phyloP scores from a whole-genome alignment of 1,284 basidiomycete species.

The Naganishia sp. region DNA sequence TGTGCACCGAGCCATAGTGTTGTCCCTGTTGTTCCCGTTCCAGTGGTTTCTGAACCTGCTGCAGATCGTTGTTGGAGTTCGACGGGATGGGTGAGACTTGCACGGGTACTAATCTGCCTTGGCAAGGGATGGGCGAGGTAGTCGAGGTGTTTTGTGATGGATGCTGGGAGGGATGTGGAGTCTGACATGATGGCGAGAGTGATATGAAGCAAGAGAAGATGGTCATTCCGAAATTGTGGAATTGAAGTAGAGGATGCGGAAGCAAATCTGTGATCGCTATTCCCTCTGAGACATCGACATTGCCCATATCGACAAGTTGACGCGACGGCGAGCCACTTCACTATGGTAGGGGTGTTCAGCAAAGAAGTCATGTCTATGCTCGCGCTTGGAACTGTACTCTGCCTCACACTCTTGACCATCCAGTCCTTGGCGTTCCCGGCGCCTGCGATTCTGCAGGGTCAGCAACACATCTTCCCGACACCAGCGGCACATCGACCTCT shows the following conservation, averaged over 20 bases:
- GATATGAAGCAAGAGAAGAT: not conserved
- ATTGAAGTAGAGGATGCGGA: conserved; percentile 7
- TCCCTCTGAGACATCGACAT: not conserved
- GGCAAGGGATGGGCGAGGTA: conserved; percentile 60
- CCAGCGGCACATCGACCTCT: conserved; percentile 62
- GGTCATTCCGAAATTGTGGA: not conserved
- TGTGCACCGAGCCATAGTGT: conserved; percentile 84
- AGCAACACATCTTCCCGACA: not conserved
- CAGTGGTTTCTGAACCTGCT: conserved; percentile 10
- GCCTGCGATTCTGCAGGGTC: not conserved
- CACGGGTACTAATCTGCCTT: conserved; percentile 34
- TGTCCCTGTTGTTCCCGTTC: conserved; percentile 67
- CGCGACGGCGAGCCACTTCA: not conserved
- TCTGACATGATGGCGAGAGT: conserved; percentile 15
- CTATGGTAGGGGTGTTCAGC: not conserved
- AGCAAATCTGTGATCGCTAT: conserved; percentile 3
- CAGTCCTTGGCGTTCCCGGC: not conserved
- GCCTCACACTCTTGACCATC: not conserved
- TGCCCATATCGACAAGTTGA: too few relatives aligned
- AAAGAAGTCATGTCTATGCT: not conserved
- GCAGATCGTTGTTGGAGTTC: conserved; percentile 14
- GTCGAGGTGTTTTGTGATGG: conserved; percentile 65
- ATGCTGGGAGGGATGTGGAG: conserved; percentile 39
- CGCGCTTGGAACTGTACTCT: not conserved
- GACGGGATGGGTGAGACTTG: conserved; percentile 53